A percentile compares a stretch with the other conserved stretches of the same genome.
phyloP scores from a whole-genome alignment of 495 filamentous ascomycete species.

The Aspergillus saccharolyticus region DNA sequence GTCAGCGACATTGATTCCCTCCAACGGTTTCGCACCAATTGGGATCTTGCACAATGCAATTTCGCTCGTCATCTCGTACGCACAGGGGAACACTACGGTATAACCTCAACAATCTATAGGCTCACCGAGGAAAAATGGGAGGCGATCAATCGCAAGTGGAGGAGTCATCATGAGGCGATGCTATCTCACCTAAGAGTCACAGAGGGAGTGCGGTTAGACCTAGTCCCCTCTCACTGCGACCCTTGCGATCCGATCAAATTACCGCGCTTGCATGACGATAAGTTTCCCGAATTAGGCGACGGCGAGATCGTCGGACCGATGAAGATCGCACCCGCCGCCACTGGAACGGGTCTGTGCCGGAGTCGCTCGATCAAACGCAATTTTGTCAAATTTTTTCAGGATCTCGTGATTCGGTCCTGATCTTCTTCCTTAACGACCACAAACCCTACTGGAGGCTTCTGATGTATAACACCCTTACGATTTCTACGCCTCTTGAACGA shows the following conservation, averaged over 20 bases:
- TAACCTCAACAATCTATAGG: conserved; percentile 75
- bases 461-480: conserved; percentile 28
- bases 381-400: conserved; percentile 46
- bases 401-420: conserved; percentile 35
- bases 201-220: conserved; percentile 31
- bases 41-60: conserved; percentile 74
- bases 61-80: conserved; percentile 80
- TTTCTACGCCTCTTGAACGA: conserved; percentile 16
- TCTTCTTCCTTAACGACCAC: conserved; percentile 9
- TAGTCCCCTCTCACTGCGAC: conserved; percentile 41
- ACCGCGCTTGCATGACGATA: conserved; percentile 62
- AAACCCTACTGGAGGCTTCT: conserved; percentile 14
- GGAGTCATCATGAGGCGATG: conserved; percentile 56
- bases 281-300: conserved; percentile 83
- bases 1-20: conserved; percentile 54
- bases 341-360: conserved; percentile 26
- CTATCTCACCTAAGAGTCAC: conserved; percentile 38
- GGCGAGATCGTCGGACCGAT: conserved; percentile 92
- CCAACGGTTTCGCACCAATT: conserved; percentile 65
- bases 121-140: conserved; percentile 84
- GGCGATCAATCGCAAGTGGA: conserved; percentile 68
- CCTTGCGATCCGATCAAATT: conserved; percentile 50
- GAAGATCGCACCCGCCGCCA: conserved; percentile 45
- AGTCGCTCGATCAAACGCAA: conserved; percentile 35
- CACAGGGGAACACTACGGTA: conserved; percentile 80